Evolutionary conservation across 306 rosid genomes (phyloP).

Genomic region (Amphicarpaea edgeworthii): DNA sequence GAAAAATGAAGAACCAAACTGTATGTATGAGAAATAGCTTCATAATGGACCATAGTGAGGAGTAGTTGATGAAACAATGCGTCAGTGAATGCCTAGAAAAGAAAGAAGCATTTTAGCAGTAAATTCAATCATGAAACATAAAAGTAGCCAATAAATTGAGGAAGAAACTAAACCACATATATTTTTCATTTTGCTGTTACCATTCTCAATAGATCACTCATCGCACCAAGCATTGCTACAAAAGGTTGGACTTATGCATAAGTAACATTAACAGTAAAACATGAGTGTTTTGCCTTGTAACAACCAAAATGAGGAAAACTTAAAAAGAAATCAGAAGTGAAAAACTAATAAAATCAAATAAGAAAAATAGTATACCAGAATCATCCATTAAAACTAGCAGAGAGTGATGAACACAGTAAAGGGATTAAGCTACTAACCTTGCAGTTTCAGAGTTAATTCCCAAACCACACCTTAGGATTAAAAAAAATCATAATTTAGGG

Average conservation of each 20-base stretch:
- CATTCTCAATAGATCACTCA: constrained; percentile 80
- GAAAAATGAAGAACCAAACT: no score
- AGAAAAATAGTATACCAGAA: constrained; percentile 62
- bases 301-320: not conserved
- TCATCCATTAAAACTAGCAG: constrained; percentile 78
- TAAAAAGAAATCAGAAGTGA: constrained; percentile 11
- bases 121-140: constrained; percentile 43
- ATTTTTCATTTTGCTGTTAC: no score
- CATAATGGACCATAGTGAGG: constrained; percentile 88
- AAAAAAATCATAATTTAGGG: no score
- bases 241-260: constrained; percentile 78
- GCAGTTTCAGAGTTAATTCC: no score
- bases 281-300: constrained; percentile 80
- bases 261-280: constrained; percentile 76
- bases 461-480: no score
- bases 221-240: constrained; percentile 69
- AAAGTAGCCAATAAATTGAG: constrained; percentile 36
- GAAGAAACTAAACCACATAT: constrained; percentile 36
- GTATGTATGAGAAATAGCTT: no score
- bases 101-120: constrained; percentile 45
- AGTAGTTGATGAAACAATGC: constrained; percentile 91
- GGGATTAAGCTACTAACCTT: no score
- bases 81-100: constrained; percentile 85
- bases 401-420: no score
- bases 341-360: constrained; percentile 25